A percentile compares a stretch with the other conserved stretches of the same genome.
Conservation (phyloP, 768 basidiomycete genomes). For the Rhizopogon sp. region DNA sequence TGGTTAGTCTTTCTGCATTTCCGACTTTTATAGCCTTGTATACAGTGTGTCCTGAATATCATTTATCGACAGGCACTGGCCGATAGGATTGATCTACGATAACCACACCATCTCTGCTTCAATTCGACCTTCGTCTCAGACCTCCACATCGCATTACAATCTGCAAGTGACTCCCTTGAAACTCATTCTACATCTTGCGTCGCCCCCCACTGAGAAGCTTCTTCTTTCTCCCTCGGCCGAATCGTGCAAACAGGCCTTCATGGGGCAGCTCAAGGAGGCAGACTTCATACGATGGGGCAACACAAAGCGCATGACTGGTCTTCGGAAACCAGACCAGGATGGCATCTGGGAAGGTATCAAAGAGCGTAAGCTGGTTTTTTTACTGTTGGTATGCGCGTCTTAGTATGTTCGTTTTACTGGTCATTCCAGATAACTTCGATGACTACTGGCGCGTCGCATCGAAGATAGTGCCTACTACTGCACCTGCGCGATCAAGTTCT, state of each 20-base stretch:
- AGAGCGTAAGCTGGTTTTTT: slow-evolving; percentile 63
- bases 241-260: slow-evolving; percentile 88
- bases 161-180: slow-evolving; percentile 53
- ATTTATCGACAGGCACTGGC: slow-evolving; percentile 80
- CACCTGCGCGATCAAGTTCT: slow-evolving; percentile 54
- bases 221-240: slow-evolving; percentile 78
- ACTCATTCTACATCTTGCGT: slow-evolving; percentile 82
- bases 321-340: slow-evolving; percentile 90
- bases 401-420: background rate
- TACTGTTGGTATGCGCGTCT: background rate
- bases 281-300: slow-evolving; percentile 98
- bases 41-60: background rate
- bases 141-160: slow-evolving; percentile 35
- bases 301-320: slow-evolving; percentile 87
- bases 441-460: slow-evolving; percentile 91
- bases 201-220: slow-evolving; percentile 83
- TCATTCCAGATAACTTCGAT: slow-evolving; percentile 82
- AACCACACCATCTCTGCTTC: slow-evolving; percentile 67
- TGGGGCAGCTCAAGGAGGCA: slow-evolving; percentile 94
- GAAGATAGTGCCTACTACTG: slow-evolving; percentile 85
- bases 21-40: background rate
- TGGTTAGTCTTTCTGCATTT: slow-evolving; percentile 53
- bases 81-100: slow-evolving; percentile 91
- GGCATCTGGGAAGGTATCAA: slow-evolving; percentile 96
- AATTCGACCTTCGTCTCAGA: slow-evolving; percentile 34